Evolutionary conservation across 768 basidiomycete genomes (phyloP).

Genomic region (Tulasnella sp.): DNA sequence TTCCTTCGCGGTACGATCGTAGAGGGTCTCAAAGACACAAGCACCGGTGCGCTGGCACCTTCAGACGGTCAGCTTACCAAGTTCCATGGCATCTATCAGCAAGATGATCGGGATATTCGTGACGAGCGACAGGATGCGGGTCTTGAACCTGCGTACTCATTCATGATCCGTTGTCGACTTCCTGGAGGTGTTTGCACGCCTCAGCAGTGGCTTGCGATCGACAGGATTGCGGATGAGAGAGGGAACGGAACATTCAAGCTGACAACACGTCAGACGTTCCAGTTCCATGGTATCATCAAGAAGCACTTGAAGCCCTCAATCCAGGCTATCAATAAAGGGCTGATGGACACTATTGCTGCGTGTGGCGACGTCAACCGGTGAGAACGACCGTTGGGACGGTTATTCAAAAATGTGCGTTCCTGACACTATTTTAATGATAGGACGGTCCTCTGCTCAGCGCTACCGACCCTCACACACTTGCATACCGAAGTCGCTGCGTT

Average conservation of each 20-base stretch:
- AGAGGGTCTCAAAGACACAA: slow-evolving; percentile 77
- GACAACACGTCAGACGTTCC: slow-evolving; percentile 96
- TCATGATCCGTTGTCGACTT: slow-evolving; percentile 97
- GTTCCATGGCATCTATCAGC: slow-evolving; percentile 94
- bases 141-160: slow-evolving; percentile 88
- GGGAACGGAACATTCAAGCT: slow-evolving; percentile 92
- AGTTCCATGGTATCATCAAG: slow-evolving; percentile 99
- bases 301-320: slow-evolving; percentile 91
- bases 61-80: slow-evolving; percentile 93
- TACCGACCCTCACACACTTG: slow-evolving; percentile 78
- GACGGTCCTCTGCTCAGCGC: slow-evolving; percentile 84
- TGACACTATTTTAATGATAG: slow-evolving; percentile 30
- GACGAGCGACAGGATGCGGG: slow-evolving; percentile 90
- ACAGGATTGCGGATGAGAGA: slow-evolving; percentile 91
- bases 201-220: slow-evolving; percentile 89
- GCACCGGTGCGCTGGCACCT: slow-evolving; percentile 82
- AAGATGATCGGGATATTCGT: slow-evolving; percentile 97
- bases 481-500: slow-evolving; percentile 79
- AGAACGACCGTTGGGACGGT: slow-evolving; percentile 20
- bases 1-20: slow-evolving; percentile 91
- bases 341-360: slow-evolving; percentile 93
- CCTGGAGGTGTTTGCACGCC: slow-evolving; percentile 92
- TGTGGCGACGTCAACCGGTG: slow-evolving; percentile 97
- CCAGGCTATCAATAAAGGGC: slow-evolving; percentile 81
- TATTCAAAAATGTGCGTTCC: background rate